Evolutionary conservation across 1,284 basidiomycete genomes (phyloP), one percentile per base, ranked within the genome.

Genomic region (Heterobasidion occidentale): DNA sequence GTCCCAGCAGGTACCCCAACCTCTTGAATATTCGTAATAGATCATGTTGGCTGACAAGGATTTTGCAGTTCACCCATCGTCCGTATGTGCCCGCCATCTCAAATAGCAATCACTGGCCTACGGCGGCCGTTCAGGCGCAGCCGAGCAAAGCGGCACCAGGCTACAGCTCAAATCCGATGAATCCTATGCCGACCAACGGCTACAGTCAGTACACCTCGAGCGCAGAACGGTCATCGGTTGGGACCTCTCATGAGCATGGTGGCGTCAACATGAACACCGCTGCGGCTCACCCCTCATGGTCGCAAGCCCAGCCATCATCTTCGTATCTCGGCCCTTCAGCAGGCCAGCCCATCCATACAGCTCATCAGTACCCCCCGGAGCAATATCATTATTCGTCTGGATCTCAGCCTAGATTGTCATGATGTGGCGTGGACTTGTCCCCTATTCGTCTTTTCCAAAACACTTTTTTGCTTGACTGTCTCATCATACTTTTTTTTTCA

Each of bases 311-410:
- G 17, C n/a, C 33, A 20, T 17, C 52, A 36, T 17, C 27, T 15
- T 17, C 27, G 19, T 34, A 34, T 35, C 35, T 35, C 36, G 33
- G 19, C 50, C 50, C 50, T 15, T 15, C 42, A 15, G 42, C 38
- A 45, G 15, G 20, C 46, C 53, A 20, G 11, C 42, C 44, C 19
- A 19, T 14, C 52, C 27, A 27, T 27, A 3, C 27, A 20, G 36
- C 44, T 20, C 52, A 17, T 46, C 42, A 54, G 35, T 48, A 54
- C 17, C n/a, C 53, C 36, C 9, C 20, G 33, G 54, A 51, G 36
- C 54, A 55, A 44, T 53, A 44, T 58, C 60, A 34, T 60, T 58
- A 58, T 58, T 52, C 60, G 38, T 45, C 36, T 8, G 47, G 45
- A 12, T 38, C 59, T 3, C 53, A 46, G 19, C 38, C 50, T 27